Evolutionary conservation across 495 filamentous ascomycete genomes (phyloP), one percentile per base, ranked within the genome.

Genomic region (Daldinia loculata): DNA sequence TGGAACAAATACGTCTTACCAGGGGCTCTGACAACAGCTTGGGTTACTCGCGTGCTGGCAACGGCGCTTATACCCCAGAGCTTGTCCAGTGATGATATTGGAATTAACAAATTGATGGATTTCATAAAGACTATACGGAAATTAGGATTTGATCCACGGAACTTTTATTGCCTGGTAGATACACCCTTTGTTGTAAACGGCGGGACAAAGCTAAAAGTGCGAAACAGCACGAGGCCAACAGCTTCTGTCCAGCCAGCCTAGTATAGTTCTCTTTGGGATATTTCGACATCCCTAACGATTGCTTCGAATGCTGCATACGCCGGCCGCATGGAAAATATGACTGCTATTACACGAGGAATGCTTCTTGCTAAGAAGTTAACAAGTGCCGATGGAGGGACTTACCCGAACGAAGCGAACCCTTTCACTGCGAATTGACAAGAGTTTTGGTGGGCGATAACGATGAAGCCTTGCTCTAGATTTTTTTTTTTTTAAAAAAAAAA

Each of bases 391-490:
- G 79, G 80, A 56, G 84, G 84, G 5, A 74, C 81, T 4, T 85
- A 86, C 68, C 32, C 81, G 65, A 87, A 87, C 59, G 82, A 87
- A 74, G 84, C 78, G 0, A 81, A 85, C 55, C 64, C 75, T 3
- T 82, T 81, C 53, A 84, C 84, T 30, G 63, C 74, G 43, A 75
- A 80, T 14, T 87, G 82, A 79, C 76, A 80, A 55, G 61, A 81
- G 43, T 79, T 81, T 6, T 88, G 82, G 70, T 87, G 81, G 77
- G 86, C 1, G 73, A 78, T 12, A 85, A 87, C 53, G 83, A 84
- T 51, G 69, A 58, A 14, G 67, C 39, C 9, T 67, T 87, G 30
- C 63, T 79, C 19, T 51, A 48, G 2, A 66, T 86, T 15, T n/a
- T n/a, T n/a, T n/a, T n/a, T n/a, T n/a, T n/a, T n/a, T n/a, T n/a